Evolutionary conservation across 2,329 filamentous ascomycete species (phyloP), one percentile per base, ranked within the genome.

Genomic region (Diaporthe caulivora): DNA sequence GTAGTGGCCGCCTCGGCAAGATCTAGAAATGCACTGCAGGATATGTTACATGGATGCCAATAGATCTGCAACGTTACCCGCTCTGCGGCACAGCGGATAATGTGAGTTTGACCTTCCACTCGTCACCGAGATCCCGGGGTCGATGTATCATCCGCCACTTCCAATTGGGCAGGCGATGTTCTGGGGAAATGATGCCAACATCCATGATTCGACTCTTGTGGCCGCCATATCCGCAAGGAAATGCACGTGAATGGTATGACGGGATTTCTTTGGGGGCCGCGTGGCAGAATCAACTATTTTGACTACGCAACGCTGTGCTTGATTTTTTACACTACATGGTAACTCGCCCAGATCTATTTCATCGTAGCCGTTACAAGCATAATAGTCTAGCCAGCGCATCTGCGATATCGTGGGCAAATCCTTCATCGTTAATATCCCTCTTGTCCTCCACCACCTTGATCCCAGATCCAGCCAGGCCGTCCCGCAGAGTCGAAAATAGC

Each of bases 371-470:
- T 5, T 51, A 70, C 37, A 73, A 21, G 6, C 78, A 77, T 76
- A 85, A 76, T 70, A 82, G 76, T 21, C 62, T 70, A 7, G 80
- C 79, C 71, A 88, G 75, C 3, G 82, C 81, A 68, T 86, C 81
- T 1, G 87, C 88, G 53, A 88, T 81, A 53, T 84, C 84, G 7
- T 77, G 77, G 3, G 89, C 88, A 77, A 91, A 90, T 0, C 78
- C 79, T 18, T 81, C 78, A 71, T 92, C 86, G 77, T 92, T 92
- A 44, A 92, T 84, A 44, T 86, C 83, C 15, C 85, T 82, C 13
- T 83, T 77, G 70, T 90, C 86, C 51, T 88, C 83, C 2, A 87
- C 80, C 1, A 92, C 80, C 11, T 80, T 75, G 21, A 93, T 87
- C 0, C 82, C 83, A 26, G 82, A 89, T 0, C 81, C 86, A 18